Base-by-base conservation (phyloP, 2,329 filamentous ascomycete genomes). In the Pseudogymnoascus verrucosus region DNA sequence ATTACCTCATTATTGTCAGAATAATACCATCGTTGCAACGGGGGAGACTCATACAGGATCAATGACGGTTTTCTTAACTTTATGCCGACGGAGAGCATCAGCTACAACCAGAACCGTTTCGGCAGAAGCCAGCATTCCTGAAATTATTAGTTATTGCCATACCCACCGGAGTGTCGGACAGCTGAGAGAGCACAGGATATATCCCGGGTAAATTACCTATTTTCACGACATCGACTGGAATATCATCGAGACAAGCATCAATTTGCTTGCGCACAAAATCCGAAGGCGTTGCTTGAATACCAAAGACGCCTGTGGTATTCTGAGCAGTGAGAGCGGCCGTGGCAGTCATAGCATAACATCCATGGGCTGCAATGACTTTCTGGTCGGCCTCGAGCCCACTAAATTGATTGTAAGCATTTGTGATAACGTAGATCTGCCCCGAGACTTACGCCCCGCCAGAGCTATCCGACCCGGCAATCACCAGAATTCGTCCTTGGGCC, bases 321-420 rank as follows among this genome's bases (percentile, higher is more conserved):
- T 98, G 95, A 14, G 91, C 93, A n/a, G 95, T 99, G 72, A 99
- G 79, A 19, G 93, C 93, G 12, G 93, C 96, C 8, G 93, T 97
- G 21, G 93, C 91, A 61, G 93, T 97, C 87, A 97, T 96, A 65
- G 91, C 92, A 80, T 98, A 98, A 78, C 90, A 95, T 65, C 89
- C 88, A 83, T 98, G 92, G 16, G 90, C 91, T 51, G 92, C 89
- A 65, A 96, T 89, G 66, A 96, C 92, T 75, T 96, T 96, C 73
- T 98, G 93, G 74, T 98, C 93, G 40, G 93, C 95, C 76, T 99
- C 93, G 36, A 99, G 85, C 61, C 93, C 95, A 63, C 93, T 96
- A 71, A 37, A 64, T 14, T 26, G 31, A 54, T 60, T 37, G 42
- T 62, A 31, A 47, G 54, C 26, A 44, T 28, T 62, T 60, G 61